Conservation (phyloP, 257 asterid species). For the Ligustrum vulgare region DNA sequence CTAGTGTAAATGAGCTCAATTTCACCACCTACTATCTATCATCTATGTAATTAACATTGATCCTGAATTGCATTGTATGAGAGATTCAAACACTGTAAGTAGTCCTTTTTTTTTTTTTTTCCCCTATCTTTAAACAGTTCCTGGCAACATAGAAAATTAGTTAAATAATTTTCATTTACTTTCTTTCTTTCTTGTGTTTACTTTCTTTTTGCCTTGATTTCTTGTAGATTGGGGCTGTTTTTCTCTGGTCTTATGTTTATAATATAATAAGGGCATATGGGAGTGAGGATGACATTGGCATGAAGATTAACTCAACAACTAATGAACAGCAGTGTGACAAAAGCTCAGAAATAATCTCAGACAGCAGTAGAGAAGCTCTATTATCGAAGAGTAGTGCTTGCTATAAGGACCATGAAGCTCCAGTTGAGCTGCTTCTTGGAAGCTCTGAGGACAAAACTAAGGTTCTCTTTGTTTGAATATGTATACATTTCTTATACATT, state of each 20-base stretch:
- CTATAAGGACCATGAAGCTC: slow-evolving; percentile 17
- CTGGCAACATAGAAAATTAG: neutral
- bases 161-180: neutral
- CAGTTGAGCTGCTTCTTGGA: neutral
- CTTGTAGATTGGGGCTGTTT: slow-evolving; percentile 36
- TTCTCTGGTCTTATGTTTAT: slow-evolving; percentile 33
- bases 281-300: neutral
- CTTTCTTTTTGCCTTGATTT: neutral
- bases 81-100: neutral
- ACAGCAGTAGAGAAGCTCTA: slow-evolving; percentile 13
- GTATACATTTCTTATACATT: neutral
- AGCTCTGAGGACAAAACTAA: slow-evolving; percentile 8
- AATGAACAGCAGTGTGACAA: slow-evolving; percentile 11
- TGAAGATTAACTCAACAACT: slow-evolving; percentile 8
- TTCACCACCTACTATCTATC: neutral
- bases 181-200: neutral
- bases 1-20: neutral
- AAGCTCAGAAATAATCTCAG: slow-evolving; percentile 20
- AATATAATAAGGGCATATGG: slow-evolving; percentile 29
- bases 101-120: no score
- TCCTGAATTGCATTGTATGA: neutral
- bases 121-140: neutral
- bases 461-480: neutral
- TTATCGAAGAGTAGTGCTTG: slow-evolving; percentile 14
- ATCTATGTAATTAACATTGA: neutral